A percentile compares a stretch with the other conserved stretches of the same genome.
Conservation (phyloP, 352 stramenopile genomes). For the Blastocystis sp. region DNA sequence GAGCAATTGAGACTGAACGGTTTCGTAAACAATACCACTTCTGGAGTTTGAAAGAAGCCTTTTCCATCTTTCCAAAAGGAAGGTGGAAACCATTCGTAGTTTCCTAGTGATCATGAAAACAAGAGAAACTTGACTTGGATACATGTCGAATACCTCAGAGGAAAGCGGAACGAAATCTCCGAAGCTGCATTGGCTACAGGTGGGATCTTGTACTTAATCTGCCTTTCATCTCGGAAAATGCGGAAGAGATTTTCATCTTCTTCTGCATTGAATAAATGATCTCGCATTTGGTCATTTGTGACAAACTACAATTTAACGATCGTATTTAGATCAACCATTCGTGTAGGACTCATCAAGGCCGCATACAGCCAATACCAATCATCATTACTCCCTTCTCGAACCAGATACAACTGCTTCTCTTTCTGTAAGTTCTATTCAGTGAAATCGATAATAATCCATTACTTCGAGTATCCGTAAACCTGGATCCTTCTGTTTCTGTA, state of each 20-base stretch:
- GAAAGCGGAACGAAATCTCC: not conserved
- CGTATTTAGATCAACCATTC: not conserved
- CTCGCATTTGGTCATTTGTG: slow-evolving; percentile 42
- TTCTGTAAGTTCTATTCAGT: not conserved
- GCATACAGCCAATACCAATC: slow-evolving; percentile 53
- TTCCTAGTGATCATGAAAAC: not conserved
- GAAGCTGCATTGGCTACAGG: not conserved
- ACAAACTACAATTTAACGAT: not conserved
- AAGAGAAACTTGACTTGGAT: not conserved
- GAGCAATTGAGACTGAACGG: not conserved
- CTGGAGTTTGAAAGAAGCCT: not conserved
- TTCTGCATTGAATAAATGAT: slow-evolving; percentile 39
- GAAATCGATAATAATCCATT: not conserved
- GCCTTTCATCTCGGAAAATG: slow-evolving; percentile 2
- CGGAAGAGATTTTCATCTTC: slow-evolving; percentile 5
- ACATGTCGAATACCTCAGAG: not conserved
- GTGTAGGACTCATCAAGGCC: not conserved
- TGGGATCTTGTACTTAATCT: slow-evolving; percentile 7
- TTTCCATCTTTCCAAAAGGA: slow-evolving; percentile 4
- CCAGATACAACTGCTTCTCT: not conserved
- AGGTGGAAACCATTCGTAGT: slow-evolving; percentile 11
- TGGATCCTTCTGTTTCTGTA: not conserved
- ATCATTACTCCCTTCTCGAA: not conserved
- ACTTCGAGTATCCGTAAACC: not conserved
- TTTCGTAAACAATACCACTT: slow-evolving; percentile 48